Conservation (phyloP, 345 rosid genomes). For the Clausena lansium region DNA sequence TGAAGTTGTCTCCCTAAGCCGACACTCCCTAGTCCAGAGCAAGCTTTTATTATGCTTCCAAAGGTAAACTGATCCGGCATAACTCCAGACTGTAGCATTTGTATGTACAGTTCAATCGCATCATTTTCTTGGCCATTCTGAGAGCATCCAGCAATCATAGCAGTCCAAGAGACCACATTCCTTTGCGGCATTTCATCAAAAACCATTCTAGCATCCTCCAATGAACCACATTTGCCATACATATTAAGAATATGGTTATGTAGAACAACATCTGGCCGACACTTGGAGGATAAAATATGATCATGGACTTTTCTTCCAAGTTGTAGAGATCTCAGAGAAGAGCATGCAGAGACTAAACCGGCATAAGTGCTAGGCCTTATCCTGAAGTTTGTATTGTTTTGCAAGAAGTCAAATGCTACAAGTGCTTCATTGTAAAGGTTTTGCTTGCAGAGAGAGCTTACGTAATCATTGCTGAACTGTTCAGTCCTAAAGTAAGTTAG, state of each 20-base stretch:
- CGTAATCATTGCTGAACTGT: constrained; percentile 38
- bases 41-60: constrained; percentile 55
- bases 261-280: constrained; percentile 43
- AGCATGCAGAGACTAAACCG: constrained; percentile 44
- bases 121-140: constrained; percentile 47
- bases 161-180: constrained; percentile 80
- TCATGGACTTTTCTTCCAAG: constrained; percentile 57
- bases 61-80: constrained; percentile 50
- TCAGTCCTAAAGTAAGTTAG: constrained; percentile 28
- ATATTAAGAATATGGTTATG: constrained; percentile 56
- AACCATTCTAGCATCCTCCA: constrained; percentile 55
- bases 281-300: constrained; percentile 43
- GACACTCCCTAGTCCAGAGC: constrained; percentile 34
- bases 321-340: constrained; percentile 40
- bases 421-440: constrained; percentile 43
- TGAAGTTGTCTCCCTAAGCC: constrained; percentile 56
- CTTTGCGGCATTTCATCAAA: constrained; percentile 65
- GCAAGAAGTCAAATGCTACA: constrained; percentile 41
- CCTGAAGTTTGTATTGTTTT: constrained; percentile 25
- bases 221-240: constrained; percentile 79
- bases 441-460: constrained; percentile 40
- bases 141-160: constrained; percentile 77
- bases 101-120: constrained; percentile 40
- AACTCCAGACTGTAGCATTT: constrained; percentile 43
- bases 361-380: constrained; percentile 36